A percentile compares a stretch with the other conserved stretches of the same genome.
Evolutionary conservation across 1,284 basidiomycete species (phyloP).

Genomic region (Bjerkandera adusta): DNA sequence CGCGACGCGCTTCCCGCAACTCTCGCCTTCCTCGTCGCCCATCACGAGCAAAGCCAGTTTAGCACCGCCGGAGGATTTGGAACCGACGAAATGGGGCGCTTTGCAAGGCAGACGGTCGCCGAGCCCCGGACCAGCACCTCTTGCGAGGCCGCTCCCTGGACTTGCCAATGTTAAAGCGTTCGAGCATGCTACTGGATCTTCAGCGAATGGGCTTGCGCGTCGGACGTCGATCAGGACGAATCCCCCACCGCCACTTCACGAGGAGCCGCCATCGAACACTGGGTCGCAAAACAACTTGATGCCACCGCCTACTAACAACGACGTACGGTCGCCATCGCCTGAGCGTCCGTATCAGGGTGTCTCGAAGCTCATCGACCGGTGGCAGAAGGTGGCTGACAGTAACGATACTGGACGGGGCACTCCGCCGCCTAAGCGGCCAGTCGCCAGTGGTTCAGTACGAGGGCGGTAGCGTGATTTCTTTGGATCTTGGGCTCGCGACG

Average conservation of each 20-base stretch:
- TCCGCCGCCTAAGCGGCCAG: not conserved
- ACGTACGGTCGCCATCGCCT: slow-evolving; percentile 53
- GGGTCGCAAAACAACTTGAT: not conserved
- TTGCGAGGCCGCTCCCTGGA: slow-evolving; percentile 16
- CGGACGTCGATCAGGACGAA: slow-evolving; percentile 1
- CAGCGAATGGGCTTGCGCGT: not conserved
- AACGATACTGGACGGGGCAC: slow-evolving; percentile 29
- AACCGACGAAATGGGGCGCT: slow-evolving; percentile 20
- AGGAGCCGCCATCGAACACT: not conserved
- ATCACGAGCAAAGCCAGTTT: slow-evolving; percentile 23
- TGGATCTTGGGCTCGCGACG: not conserved
- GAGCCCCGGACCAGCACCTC: slow-evolving; percentile 16
- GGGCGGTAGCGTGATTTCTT: slow-evolving; percentile 5
- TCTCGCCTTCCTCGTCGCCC: slow-evolving; percentile 29
- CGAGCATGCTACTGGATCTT: not conserved
- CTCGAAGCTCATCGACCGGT: slow-evolving; percentile 77
- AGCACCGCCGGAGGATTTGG: slow-evolving; percentile 24
- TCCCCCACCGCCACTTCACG: not conserved
- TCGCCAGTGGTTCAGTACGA: slow-evolving; percentile 5
- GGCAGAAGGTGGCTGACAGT: slow-evolving; percentile 78
- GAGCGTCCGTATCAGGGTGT: slow-evolving; percentile 79
- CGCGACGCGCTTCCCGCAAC: slow-evolving; percentile 30
- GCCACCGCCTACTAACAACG: slow-evolving; percentile 23
- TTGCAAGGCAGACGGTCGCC: slow-evolving; percentile 27
- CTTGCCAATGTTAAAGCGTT: not conserved